Evolutionary conservation across 805 yeast species (phyloP).

Genomic region (Dipodascus geniculatus): DNA sequence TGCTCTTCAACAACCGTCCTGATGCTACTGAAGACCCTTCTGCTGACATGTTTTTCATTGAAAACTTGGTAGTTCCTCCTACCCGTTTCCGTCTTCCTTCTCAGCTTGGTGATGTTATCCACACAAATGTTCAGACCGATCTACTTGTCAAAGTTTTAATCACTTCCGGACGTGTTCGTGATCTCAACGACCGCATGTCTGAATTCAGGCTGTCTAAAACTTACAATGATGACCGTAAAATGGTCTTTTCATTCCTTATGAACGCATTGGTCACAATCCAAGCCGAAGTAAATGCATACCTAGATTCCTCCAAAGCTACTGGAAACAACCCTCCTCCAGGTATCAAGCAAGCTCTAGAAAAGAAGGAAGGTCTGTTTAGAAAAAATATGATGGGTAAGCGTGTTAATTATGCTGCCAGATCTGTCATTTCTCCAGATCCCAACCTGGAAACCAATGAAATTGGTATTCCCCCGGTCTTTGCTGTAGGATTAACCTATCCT

Average conservation of each 20-base stretch:
- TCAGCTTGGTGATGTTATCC: conserved; percentile 90
- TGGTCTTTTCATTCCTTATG: conserved; percentile 81
- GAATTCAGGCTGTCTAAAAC: conserved; percentile 46
- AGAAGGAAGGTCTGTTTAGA: conserved; percentile 96
- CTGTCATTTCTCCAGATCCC: conserved; percentile 98
- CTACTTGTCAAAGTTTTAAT: conserved; percentile 67
- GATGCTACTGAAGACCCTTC: conserved; percentile 31
- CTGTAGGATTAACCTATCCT: conserved; percentile 89
- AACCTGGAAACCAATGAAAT: conserved; percentile 95
- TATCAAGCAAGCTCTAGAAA: conserved; percentile 92
- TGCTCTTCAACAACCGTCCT: conserved; percentile 77
- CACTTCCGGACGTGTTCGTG: conserved; percentile 74
- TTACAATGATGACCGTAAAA: conserved; percentile 54
- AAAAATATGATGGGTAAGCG: conserved; percentile 99
- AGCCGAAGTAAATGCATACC: conserved; percentile 86
- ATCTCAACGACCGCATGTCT: conserved; percentile 74
- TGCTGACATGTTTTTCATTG: conserved; percentile 84
- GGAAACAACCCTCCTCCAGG: conserved; percentile 81
- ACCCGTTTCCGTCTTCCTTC: conserved; percentile 96
- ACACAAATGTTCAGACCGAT: conserved; percentile 90
- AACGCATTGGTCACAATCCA: conserved; percentile 91
- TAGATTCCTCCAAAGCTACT: conserved; percentile 76
- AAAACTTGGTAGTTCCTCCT: conserved; percentile 85
- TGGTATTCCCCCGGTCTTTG: conserved; percentile 98
- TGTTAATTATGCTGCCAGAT: conserved; percentile 97